These are phyloP conservation scores for Saccharomycopsis fermentans DNA, from an alignment of 805 yeast species.

Conservation along the genomic window DNA sequence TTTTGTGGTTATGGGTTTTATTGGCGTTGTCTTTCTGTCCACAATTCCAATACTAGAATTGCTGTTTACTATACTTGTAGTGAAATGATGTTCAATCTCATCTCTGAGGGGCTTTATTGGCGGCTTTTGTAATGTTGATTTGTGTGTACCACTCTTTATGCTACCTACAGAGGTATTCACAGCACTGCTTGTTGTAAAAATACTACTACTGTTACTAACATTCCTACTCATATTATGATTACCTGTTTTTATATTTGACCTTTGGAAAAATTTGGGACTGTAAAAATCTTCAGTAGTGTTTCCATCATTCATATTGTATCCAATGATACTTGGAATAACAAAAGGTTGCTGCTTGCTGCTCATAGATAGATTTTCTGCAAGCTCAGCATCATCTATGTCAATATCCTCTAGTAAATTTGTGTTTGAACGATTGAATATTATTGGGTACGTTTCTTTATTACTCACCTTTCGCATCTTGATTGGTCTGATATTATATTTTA, in stretches of 20 bases:
- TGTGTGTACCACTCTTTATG: constrained; percentile 5
- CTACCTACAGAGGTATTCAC: constrained; percentile 5
- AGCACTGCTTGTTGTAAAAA: not conserved
- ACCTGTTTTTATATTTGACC: not conserved
- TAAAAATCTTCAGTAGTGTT: not conserved
- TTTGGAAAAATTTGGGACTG: not conserved
- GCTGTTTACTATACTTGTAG: not conserved
- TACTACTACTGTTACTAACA: not conserved
- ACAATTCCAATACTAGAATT: not conserved
- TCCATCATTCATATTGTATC: not conserved
- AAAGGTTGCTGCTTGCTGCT: constrained; percentile 1
- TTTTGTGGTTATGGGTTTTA: not conserved
- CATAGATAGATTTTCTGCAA: not conserved
- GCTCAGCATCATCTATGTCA: constrained; percentile 3
- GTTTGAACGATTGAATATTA: constrained; percentile 1
- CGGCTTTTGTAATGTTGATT: constrained; percentile 15
- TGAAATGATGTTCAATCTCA: constrained; percentile 1
- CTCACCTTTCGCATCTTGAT: constrained; percentile 17
- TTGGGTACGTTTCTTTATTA: constrained; percentile 14
- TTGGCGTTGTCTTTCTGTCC: constrained; percentile 3
- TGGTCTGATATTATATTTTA: constrained; percentile 21
- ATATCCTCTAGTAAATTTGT: not conserved
- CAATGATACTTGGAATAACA: not conserved
- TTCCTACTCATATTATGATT: not conserved
- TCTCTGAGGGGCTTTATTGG: constrained; percentile 16